Base-by-base conservation (phyloP, 2,329 filamentous ascomycete species). In the Colletotrichum theobromicola region DNA sequence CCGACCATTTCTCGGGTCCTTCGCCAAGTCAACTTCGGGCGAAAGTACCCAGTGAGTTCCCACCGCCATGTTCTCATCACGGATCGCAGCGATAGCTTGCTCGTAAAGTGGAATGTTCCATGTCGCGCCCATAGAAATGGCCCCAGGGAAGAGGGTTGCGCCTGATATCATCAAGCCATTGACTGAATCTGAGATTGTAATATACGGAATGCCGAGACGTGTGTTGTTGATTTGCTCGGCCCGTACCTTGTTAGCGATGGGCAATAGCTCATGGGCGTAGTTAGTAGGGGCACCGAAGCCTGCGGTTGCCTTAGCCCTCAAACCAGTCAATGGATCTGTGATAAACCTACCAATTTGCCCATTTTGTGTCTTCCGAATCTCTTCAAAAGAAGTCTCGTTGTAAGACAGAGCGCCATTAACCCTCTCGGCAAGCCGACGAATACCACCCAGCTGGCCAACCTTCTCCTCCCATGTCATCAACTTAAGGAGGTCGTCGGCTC, bases 11-110 rank as follows among this genome's bases (percentile, higher is more conserved):
- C 81, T 72, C 18, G 81, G 82, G 24, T 84, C 81, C 68, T 79
- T 81, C 7, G 78, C 79, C 9, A 83, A 67, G 68, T 83, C 82
- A 7, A 84, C 74, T 35, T 81, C 80, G 8, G 82, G 82, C 0
- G 80, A 81, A 3, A 83, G 76, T 10, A 83, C 81, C 82, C 82
- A 83, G 34, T 77, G 79, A 34, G 80, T 78, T 1, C 82, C 82
- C 8, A 82, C 69, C 3, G 81, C 80, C 9, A 79, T 61, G 30
- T 81, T 81, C 70, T 83, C 82, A 4, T 83, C 81, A 4, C 82
- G 78, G 12, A 81, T 81, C 0, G 79, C 80, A 4, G 70, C 74
- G 4, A 80, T 73, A 3, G 75, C 78, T 46, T 81, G 69, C 58
- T 79, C 78, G 62, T 80, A 83, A 0, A 83, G 77, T 7, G 78